Base-by-base conservation (phyloP, 2,329 filamentous ascomycete genomes). In the Emergomyces orientalis region DNA sequence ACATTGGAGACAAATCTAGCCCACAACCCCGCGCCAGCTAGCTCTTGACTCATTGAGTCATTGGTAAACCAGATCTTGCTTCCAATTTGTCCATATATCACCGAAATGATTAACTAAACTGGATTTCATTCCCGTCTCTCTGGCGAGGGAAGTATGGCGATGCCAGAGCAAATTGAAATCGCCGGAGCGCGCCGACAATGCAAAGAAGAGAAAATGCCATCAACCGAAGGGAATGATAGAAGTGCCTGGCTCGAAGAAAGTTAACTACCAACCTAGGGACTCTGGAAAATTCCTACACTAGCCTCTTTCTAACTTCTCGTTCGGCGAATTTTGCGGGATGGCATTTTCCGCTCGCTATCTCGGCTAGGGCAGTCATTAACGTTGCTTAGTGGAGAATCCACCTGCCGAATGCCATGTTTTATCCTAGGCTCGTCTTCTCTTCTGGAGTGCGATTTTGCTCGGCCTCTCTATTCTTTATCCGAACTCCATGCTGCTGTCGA, bases 331-430 rank as follows among this genome's bases (percentile, higher is more conserved):
- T 39, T 19, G 34, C 13, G 9, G 22, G 22, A 27, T 41, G 34
- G 54, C 25, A 56, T 25, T n/a, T n/a, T n/a, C 32, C 27, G 9
- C 14, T 25, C 27, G 49, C 27, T 22, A 39, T 55, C 52, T 37
- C 19, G 52, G 52, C n/a, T 55, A 55, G 52, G 32, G 22, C n/a
- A 58, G 39, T 58, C 32, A 22, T 22, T 58, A 58, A 58, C 14
- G 30, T 13, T 22, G 13, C n/a, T n/a, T 8, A 45, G 56, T 58
- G 39, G 37, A 45, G 56, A 58, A 58, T 45, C 22, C 22, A 14
- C 17, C 56, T 45, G 39, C 56, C 56, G 56, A 45, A 45, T 30
- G 22, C 39, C 37, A 22, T 58, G 22, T 19, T 57, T 58, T 45
- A 27, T 58, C 39, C 56, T 30, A 58, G 56, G 39, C 25, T 19